phyloP scores from a whole-genome alignment of 1,284 basidiomycete genomes.

The Trametes hirsuta region DNA sequence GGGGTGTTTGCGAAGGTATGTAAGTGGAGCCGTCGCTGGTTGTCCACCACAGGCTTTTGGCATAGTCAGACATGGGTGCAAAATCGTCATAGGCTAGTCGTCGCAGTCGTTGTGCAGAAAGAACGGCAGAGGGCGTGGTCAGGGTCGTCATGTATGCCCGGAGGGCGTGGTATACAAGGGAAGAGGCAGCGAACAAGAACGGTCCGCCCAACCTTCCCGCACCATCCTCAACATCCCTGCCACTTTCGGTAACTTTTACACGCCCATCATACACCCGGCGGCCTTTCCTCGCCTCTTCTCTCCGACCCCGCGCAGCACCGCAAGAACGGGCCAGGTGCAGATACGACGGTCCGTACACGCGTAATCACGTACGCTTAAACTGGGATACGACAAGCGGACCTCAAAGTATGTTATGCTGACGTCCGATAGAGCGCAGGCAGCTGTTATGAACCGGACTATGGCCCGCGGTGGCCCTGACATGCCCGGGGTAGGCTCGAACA shows the following conservation, averaged over 20 bases:
- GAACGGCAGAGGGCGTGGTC: constrained; percentile 27
- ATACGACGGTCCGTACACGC: not conserved
- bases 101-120: constrained; percentile 31
- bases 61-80: constrained; percentile 5
- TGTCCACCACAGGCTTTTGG: constrained; percentile 25
- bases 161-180: constrained; percentile 25
- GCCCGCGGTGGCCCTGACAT: too few species aligned
- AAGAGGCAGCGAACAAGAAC: constrained; percentile 6
- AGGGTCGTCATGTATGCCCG: constrained; percentile 31
- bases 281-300: not conserved
- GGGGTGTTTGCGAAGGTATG: constrained; percentile 16
- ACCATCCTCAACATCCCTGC: constrained; percentile 22
- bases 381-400: too few species aligned
- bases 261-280: constrained; percentile 6
- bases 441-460: too few species aligned
- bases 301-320: not conserved
- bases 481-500: too few species aligned
- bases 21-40: constrained; percentile 21
- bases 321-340: not conserved
- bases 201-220: constrained; percentile 3
- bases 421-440: too few species aligned
- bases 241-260: constrained; percentile 23
- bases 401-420: too few species aligned
- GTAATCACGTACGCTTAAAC: not conserved
- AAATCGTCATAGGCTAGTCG: constrained; percentile 30